Percentiles rank a stretch among this genome's conserved stretches.
These are phyloP conservation scores for Myriangium duriaei DNA, from an alignment of 2,329 filamentous ascomycete genomes.

Conservation along the genomic window DNA sequence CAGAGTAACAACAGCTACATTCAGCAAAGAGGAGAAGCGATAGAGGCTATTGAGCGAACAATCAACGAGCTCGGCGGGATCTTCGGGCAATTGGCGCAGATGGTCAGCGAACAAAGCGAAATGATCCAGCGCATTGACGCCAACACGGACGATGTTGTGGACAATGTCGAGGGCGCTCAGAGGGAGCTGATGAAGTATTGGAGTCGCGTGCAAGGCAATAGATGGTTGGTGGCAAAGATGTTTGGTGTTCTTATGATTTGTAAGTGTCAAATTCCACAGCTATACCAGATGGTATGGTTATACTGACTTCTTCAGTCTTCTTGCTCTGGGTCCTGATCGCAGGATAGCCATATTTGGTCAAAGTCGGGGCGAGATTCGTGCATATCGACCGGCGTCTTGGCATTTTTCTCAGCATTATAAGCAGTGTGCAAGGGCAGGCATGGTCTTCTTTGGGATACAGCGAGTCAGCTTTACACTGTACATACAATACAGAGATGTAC, in stretches of 20 bases:
- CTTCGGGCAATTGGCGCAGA: constrained; percentile 85
- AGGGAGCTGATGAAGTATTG: constrained; percentile 94
- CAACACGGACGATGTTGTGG: constrained; percentile 94
- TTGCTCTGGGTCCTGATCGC: constrained; percentile 25
- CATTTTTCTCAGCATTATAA: background rate
- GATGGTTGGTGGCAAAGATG: constrained; percentile 82
- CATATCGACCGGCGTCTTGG: constrained; percentile 6
- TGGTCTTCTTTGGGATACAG: no score
- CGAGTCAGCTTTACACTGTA: constrained; percentile 9
- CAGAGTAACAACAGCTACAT: constrained; percentile 80
- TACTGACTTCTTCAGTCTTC: constrained; percentile 18
- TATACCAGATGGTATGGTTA: background rate
- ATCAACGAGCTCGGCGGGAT: constrained; percentile 86
- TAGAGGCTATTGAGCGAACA: constrained; percentile 91
- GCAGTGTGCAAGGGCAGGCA: no score
- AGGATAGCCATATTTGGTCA: constrained; percentile 11
- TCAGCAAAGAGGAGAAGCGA: constrained; percentile 84
- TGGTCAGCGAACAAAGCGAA: constrained; percentile 95
- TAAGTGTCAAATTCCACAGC: constrained; percentile 21
- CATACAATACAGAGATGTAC: constrained; percentile 8
- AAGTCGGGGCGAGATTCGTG: background rate
- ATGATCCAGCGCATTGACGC: constrained; percentile 97
- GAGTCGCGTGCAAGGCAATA: constrained; percentile 83
- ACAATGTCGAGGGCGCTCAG: constrained; percentile 95
- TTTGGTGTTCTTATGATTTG: constrained; percentile 91